Percentiles rank a stretch among this genome's conserved stretches.
These are phyloP conservation scores for Hemisphaericaspora lyxosophila DNA, from an alignment of 1,139 yeast genomes.

Conservation along the genomic window DNA sequence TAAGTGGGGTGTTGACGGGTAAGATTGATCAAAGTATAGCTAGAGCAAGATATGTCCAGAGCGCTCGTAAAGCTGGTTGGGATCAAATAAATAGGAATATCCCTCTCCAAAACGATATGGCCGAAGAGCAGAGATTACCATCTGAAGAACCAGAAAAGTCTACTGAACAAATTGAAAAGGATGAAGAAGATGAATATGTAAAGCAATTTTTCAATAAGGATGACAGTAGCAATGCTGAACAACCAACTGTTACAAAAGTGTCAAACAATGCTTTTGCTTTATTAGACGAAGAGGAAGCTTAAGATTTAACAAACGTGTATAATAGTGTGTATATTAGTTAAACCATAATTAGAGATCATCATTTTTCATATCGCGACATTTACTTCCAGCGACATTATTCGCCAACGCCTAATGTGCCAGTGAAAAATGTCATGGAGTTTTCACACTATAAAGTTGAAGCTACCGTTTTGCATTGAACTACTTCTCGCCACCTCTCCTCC, in stretches of 20 bases:
- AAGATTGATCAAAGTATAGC: constrained; percentile 65
- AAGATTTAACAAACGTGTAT: constrained; percentile 5
- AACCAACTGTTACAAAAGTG: constrained; percentile 9
- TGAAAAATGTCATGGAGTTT: too few species aligned
- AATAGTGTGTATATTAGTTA: constrained; percentile 3
- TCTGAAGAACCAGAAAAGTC: constrained; percentile 9
- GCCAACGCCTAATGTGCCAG: too few species aligned
- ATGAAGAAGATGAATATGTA: constrained; percentile 40
- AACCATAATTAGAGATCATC: too few species aligned
- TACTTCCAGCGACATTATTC: too few species aligned
- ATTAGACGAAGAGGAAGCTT: constrained; percentile 55
- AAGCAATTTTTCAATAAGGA: constrained; percentile 30
- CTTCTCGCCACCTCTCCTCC: too few species aligned
- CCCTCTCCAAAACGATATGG: constrained; percentile 25
- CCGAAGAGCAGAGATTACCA: constrained; percentile 6
- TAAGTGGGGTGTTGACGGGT: constrained; percentile 56
- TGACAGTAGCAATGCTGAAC: constrained; percentile 15
- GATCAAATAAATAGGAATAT: constrained; percentile 59
- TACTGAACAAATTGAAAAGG: constrained; percentile 23
- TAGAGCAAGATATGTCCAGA: constrained; percentile 61
- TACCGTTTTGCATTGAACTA: too few species aligned
- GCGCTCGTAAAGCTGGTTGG: constrained; percentile 71
- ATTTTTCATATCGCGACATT: constrained; percentile 1
- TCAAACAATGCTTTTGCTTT: constrained; percentile 45
- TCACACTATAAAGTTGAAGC: too few species aligned